Percentiles rank a stretch among this genome's conserved stretches.
phyloP scores from a whole-genome alignment of 192 early-diverging fungal species.

The Coemansia asiatica region DNA sequence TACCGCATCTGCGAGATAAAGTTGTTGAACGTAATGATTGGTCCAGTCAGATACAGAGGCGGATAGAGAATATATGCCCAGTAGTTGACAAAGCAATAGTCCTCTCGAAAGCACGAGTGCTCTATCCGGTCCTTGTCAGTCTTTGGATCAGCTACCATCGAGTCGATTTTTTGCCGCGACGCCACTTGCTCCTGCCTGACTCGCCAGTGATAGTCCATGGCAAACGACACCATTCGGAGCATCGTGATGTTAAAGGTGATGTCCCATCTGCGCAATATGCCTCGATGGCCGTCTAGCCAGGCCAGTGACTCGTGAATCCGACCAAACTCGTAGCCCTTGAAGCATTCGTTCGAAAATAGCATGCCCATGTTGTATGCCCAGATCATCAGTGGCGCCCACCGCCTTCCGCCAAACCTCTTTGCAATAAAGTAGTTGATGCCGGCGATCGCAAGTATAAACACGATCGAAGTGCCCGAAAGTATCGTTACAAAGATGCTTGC shows the following conservation, averaged over 20 bases:
- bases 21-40: slow-evolving; percentile 93
- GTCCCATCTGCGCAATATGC: slow-evolving; percentile 80
- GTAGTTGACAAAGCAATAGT: slow-evolving; percentile 82
- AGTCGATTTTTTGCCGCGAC: slow-evolving; percentile 18
- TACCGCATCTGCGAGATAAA: slow-evolving; percentile 78
- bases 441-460: slow-evolving; percentile 74
- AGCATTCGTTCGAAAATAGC: slow-evolving; percentile 78
- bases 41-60: slow-evolving; percentile 91
- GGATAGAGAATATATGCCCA: slow-evolving; percentile 82
- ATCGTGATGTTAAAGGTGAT: slow-evolving; percentile 87
- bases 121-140: slow-evolving; percentile 65
- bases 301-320: slow-evolving; percentile 54
- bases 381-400: slow-evolving; percentile 63
- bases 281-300: slow-evolving; percentile 71
- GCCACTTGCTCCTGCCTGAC: slow-evolving; percentile 46
- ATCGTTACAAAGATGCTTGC: slow-evolving; percentile 63
- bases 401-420: slow-evolving; percentile 51
- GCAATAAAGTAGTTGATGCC: slow-evolving; percentile 68
- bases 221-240: slow-evolving; percentile 88
- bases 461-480: slow-evolving; percentile 69
- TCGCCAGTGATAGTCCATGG: slow-evolving; percentile 92
- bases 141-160: slow-evolving; percentile 3
- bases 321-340: slow-evolving; percentile 70
- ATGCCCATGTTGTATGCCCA: slow-evolving; percentile 84
- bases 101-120: slow-evolving; percentile 54